Conservation (phyloP, 2,329 filamentous ascomycete species). For the Zymoseptoria pseudotritici region DNA sequence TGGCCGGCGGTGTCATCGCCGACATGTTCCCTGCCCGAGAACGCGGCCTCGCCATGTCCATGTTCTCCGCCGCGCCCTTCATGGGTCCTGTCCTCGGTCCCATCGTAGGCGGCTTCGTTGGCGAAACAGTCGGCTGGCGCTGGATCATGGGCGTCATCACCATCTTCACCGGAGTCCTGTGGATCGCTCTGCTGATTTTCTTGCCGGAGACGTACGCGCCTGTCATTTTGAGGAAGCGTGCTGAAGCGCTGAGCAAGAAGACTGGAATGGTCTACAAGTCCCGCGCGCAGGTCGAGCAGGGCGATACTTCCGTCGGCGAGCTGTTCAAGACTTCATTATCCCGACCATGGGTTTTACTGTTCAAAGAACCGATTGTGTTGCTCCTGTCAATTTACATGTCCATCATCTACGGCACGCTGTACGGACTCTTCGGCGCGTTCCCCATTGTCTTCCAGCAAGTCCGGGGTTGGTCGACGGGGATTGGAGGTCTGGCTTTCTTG, state of each 20-base stretch:
- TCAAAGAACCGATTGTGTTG: constrained; percentile 42
- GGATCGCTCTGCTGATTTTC: constrained; percentile 45
- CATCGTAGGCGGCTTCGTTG: constrained; percentile 59
- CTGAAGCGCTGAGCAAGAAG: constrained; percentile 41
- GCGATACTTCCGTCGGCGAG: constrained; percentile 25
- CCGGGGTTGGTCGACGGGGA: constrained; percentile 52
- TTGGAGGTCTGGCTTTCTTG: constrained; percentile 59
- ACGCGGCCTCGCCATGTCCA: constrained; percentile 47
- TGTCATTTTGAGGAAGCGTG: constrained; percentile 48
- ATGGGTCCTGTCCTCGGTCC: constrained; percentile 56
- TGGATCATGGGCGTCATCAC: constrained; percentile 60
- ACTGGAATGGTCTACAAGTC: constrained; percentile 52
- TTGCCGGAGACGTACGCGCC: constrained; percentile 57
- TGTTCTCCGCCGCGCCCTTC: constrained; percentile 62
- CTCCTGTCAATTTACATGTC: constrained; percentile 41
- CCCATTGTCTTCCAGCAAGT: constrained; percentile 54
- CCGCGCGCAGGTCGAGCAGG: constrained; percentile 35
- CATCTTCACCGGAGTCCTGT: constrained; percentile 56
- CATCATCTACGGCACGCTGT: constrained; percentile 41
- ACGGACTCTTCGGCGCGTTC: constrained; percentile 42
- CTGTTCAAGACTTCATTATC: constrained; percentile 50
- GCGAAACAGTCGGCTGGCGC: constrained; percentile 56
- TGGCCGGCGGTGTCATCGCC: constrained; percentile 41
- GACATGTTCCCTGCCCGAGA: constrained; percentile 39
- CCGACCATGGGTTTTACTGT: constrained; percentile 60